Evolutionary conservation across 805 yeast species (phyloP), one percentile per base, ranked within the genome.

Genomic region (Lachancea meyersii): DNA sequence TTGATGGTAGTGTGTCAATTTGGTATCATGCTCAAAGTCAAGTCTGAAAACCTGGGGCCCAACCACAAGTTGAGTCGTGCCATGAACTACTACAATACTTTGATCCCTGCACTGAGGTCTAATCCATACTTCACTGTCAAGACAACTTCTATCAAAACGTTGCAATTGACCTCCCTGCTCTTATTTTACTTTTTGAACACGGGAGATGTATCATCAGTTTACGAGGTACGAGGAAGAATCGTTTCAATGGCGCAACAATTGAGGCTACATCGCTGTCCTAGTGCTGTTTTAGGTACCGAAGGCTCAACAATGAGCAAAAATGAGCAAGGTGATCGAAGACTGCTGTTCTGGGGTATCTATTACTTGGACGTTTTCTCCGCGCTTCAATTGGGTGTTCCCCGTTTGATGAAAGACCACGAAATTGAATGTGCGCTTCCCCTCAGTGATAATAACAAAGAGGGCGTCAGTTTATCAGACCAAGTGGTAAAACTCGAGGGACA

Each of bases 371-470:
- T 79, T 2, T 85, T 85, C 55, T 70, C 86, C 20, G 78, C 91
- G 2, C 72, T 85, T 46, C 80, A 80, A 45, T 64, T 87, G 37
- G 96, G 96, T 35, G 85, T 86, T 30, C 96, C 96, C 4, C 68
- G 94, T 48, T 64, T 86, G 37, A 63, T 87, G 21, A 82, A 82
- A 54, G 95, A 86, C 57, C 77, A 76, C 53, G 94, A 86, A 58
- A 78, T 87, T 39, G 94, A 86, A 59, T 86, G 95, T 68, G 89
- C 91, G 1, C 64, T 84, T 53, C 96, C 96, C 1, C 77, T 82
- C 39, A 65, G 76, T 24, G 71, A 68, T 38, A 76, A 73, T 34
- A 80, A 77, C 53, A 70, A 78, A 49, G 72, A 78, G 48, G 72
- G 77, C 26, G 75, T 80, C 45, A 79, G 79, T 56, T 45, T 48